Evolutionary conservation across 257 asterid species (phyloP), one percentile per base, ranked within the genome.

Genomic region (Prunella vulgaris): DNA sequence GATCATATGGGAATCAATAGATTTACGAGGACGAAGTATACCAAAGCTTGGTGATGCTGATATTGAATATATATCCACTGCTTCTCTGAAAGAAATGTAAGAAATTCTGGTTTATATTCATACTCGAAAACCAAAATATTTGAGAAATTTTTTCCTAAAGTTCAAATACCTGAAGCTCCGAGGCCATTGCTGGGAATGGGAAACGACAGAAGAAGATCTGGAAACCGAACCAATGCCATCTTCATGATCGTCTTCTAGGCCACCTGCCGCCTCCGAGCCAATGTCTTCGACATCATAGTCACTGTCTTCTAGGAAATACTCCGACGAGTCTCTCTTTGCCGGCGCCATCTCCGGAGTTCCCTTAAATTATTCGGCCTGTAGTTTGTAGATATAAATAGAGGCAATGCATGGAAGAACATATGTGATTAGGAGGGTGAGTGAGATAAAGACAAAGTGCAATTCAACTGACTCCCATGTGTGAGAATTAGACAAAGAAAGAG

Each of bases 141-240:
- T 1, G 28, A 1, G 28, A 25, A 25, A 25, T 25, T 25, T 25
- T 25, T 3, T 25, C 28, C 28, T 25, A 1, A 3, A 25, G 28
- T 3, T 2, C 5, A 52, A 3, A 0, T 76, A 92, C 98, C 88
- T 89, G 86, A 86, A 81, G 82, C 98, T 92, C 83, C 88, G 96
- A 64, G 98, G 98, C 98, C 97, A 92, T 73, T 86, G 95, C 51
- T 86, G 96, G 15, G 90, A 83, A 74, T 86, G 96, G 18, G 90
- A 83, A 73, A 68, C 65, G 52, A 77, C 48, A 5, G 95, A 86
- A 25, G 84, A 78, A 57, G 83, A 73, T 44, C 76, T 76, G 7
- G 84, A 81, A 66, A 48, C 52, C 32, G 12, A 6, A n/a, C n/a
- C n/a, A n/a, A n/a, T n/a, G 0, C 17, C 32, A 20, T 38, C 71